Percentiles rank a stretch among this genome's conserved stretches.
Conservation (phyloP, 306 rosid species). For the Cucumis sativus region Cucumber_9930_V3 NC_026658.2:22534501-22535000, state of each 20-base stretch:
- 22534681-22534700: neutral
- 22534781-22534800: neutral
- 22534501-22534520: too few species aligned
- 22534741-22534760: neutral
- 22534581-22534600: neutral
- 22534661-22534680: neutral
- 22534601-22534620: neutral
- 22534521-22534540: too few species aligned
- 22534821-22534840: neutral
- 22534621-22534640: neutral
- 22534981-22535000: slow-evolving; percentile 93
- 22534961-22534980: slow-evolving; percentile 94
- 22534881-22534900: neutral
- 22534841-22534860: neutral
- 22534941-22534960: slow-evolving; percentile 69
- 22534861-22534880: neutral
- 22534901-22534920: slow-evolving; percentile 14
- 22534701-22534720: neutral
- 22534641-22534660: neutral
- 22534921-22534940: slow-evolving; percentile 16
- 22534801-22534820: neutral
- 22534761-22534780: neutral
- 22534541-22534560: too few species aligned
- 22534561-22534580: too few species aligned
- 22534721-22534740: neutral